Evolutionary conservation across 108 stramenopile species (phyloP).

Genomic region (Skeletonema costatum): DNA sequence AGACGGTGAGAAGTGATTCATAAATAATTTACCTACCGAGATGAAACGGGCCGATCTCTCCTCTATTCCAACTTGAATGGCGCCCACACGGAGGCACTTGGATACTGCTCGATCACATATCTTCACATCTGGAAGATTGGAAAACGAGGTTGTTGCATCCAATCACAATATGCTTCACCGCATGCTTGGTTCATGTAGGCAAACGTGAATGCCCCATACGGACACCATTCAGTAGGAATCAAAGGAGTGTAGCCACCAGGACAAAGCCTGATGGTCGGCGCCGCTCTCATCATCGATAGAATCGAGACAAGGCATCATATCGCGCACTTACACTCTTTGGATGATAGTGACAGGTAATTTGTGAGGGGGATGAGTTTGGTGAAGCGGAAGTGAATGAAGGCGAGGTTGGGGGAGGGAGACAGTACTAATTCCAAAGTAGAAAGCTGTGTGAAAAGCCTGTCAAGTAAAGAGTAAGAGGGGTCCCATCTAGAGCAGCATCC

Average conservation of each 20-base stretch:
- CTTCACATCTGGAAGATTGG: not conserved
- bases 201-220: not conserved
- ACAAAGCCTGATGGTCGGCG: conserved; percentile 33
- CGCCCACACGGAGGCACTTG: not conserved
- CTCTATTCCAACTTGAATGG: not conserved
- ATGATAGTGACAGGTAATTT: not conserved
- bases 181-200: too few species aligned
- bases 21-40: not conserved
- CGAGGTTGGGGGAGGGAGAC: too few species aligned
- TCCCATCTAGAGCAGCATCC: too few species aligned
- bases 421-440: too few species aligned
- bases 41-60: conserved; percentile 2
- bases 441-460: too few species aligned
- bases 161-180: not conserved
- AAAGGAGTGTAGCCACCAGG: conserved; percentile 42
- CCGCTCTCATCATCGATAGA: conserved; percentile 43
- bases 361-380: not conserved
- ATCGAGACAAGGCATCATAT: conserved; percentile 48
- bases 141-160: not conserved
- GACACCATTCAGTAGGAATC: not conserved
- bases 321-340: conserved; percentile 48
- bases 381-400: too few species aligned
- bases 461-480: too few species aligned
- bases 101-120: not conserved
- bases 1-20: not conserved